A percentile compares a stretch with the other conserved stretches of the same genome.
Evolutionary conservation across 78 protist genomes (phyloP).

Genomic region (Dictyostelium capitatum): DNA sequence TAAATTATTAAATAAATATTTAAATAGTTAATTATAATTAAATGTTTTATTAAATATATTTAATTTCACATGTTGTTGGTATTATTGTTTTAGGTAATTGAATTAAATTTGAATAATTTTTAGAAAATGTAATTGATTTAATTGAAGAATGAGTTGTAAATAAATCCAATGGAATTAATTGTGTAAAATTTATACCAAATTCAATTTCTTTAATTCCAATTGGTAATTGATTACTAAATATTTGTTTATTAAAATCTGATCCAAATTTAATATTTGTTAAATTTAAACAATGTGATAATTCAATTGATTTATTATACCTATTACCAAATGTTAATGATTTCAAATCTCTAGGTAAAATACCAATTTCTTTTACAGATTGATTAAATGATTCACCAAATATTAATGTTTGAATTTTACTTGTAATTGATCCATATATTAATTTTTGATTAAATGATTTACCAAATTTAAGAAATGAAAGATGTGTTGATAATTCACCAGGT

Average conservation of each 20-base stretch:
- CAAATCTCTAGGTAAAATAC: neutral
- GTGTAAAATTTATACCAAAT: neutral
- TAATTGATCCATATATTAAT: neutral
- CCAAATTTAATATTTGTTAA: neutral
- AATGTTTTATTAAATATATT: too few species aligned
- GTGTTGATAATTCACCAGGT: neutral
- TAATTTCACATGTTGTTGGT: neutral
- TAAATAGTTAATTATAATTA: too few species aligned
- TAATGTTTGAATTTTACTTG: neutral
- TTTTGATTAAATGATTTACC: neutral
- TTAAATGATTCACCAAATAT: neutral
- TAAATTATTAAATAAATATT: too few species aligned
- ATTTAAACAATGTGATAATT: neutral
- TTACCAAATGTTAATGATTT: neutral
- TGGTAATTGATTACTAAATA: neutral
- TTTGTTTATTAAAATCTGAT: neutral
- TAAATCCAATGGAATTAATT: neutral
- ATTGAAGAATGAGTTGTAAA: neutral
- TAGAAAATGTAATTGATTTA: neutral
- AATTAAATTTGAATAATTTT: neutral
- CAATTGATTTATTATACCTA: neutral
- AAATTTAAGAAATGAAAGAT: neutral
- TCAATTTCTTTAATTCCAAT: neutral
- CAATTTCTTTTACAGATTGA: neutral
- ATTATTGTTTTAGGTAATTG: neutral